Conservation (phyloP, 2,329 filamentous ascomycete species). For the Pseudogymnoascus sp. region DNA sequence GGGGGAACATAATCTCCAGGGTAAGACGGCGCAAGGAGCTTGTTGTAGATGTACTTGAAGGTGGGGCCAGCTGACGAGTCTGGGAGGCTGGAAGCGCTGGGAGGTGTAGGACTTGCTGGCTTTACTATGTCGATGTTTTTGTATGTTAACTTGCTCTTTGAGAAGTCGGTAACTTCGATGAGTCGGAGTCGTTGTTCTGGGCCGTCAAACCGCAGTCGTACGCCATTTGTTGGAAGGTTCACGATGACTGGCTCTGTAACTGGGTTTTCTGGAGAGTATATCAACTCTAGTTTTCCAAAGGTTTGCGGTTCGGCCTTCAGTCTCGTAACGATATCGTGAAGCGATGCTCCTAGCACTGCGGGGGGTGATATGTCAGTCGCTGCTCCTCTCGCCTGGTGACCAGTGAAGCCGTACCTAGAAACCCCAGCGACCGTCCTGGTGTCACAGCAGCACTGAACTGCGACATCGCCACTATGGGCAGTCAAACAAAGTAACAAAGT, state of each 20-base stretch:
- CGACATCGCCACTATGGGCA: constrained; percentile 28
- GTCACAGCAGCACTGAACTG: constrained; percentile 55
- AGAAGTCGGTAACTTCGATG: constrained; percentile 87
- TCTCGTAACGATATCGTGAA: constrained; percentile 81
- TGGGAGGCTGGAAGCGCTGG: constrained; percentile 23
- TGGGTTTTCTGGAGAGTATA: constrained; percentile 69
- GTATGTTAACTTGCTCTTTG: constrained; percentile 75
- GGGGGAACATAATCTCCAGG: constrained; percentile 83
- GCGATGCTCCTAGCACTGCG: constrained; percentile 76
- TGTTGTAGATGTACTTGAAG: constrained; percentile 86
- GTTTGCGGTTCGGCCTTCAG: constrained; percentile 79
- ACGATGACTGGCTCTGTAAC: constrained; percentile 69
- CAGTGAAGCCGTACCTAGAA: constrained; percentile 32
- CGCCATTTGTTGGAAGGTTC: constrained; percentile 72
- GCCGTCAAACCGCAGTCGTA: constrained; percentile 88
- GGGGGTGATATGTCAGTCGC: constrained; percentile 14
- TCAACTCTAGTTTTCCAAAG: constrained; percentile 76
- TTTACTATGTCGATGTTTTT: constrained; percentile 75
- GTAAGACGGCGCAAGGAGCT: constrained; percentile 88
- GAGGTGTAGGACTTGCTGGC: constrained; percentile 35
- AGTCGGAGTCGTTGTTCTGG: constrained; percentile 84
- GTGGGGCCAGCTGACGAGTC: constrained; percentile 53
- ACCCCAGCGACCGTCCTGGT: constrained; percentile 53
- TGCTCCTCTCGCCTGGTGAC: neutral
- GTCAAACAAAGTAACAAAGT: neutral